Conservation (phyloP, 1,139 yeast species). For the Zygotorulaspora mrakii region DNA sequence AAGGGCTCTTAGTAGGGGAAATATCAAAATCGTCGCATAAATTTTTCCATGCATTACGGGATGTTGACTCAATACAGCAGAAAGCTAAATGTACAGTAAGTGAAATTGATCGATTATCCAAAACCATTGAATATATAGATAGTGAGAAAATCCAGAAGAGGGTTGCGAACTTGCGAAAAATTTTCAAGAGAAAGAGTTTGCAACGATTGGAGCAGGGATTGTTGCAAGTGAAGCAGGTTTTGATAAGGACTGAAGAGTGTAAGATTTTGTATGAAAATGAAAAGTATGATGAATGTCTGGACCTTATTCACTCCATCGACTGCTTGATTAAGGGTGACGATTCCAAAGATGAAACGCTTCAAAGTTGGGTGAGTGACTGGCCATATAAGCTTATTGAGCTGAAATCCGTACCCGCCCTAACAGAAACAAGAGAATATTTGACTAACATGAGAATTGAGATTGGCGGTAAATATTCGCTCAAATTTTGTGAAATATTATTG, state of each 20-base stretch:
- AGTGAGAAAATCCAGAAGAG: slow-evolving; percentile 51
- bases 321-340: slow-evolving; percentile 52
- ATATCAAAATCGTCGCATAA: slow-evolving; percentile 81
- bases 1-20: slow-evolving; percentile 72
- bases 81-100: slow-evolving; percentile 53
- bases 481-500: slow-evolving; percentile 53
- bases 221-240: slow-evolving; percentile 55
- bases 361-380: slow-evolving; percentile 45
- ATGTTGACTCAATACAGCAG: slow-evolving; percentile 55
- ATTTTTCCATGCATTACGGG: slow-evolving; percentile 80
- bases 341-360: slow-evolving; percentile 33
- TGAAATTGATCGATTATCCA: slow-evolving; percentile 46
- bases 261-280: slow-evolving; percentile 48
- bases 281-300: slow-evolving; percentile 46
- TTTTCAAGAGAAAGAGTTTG: slow-evolving; percentile 56
- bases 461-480: slow-evolving; percentile 61
- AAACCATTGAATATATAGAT: slow-evolving; percentile 45
- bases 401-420: slow-evolving; percentile 55
- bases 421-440: slow-evolving; percentile 50
- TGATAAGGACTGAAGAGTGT: slow-evolving; percentile 48
- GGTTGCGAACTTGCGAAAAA: slow-evolving; percentile 47
- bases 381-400: slow-evolving; percentile 51
- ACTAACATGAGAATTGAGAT: slow-evolving; percentile 53
- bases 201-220: slow-evolving; percentile 60
- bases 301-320: slow-evolving; percentile 55